Percentiles rank a stretch among this genome's conserved stretches.
Conservation (phyloP, 305 asterid species). For the Fraxinus nigra region DNA sequence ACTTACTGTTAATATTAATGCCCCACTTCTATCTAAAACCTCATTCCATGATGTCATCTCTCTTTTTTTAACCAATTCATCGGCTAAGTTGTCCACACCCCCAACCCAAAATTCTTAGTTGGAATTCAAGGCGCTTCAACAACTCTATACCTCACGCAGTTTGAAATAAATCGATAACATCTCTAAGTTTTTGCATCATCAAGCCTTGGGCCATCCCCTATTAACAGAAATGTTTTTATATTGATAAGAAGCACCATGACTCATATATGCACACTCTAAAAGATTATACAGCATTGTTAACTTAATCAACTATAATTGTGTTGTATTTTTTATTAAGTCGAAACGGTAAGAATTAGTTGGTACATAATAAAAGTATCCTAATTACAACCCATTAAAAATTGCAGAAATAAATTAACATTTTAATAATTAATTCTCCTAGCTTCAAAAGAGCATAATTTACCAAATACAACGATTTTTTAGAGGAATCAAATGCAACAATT, state of each 20-base stretch:
- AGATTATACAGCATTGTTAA: neutral
- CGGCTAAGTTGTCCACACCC: neutral
- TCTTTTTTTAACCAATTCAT: neutral
- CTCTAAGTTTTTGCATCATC: neutral
- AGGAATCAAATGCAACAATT: neutral
- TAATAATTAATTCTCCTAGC: neutral
- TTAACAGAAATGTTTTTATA: neutral
- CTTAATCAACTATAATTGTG: neutral
- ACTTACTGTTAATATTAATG: neutral
- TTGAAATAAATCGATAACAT: neutral
- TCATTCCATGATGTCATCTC: neutral
- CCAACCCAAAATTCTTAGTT: neutral
- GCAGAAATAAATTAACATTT: neutral
- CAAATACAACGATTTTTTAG: neutral
- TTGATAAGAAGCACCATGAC: neutral
- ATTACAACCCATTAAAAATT: neutral
- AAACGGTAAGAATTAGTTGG: neutral
- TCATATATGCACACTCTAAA: neutral
- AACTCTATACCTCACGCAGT: neutral
- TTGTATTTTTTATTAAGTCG: neutral
- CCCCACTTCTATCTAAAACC: neutral
- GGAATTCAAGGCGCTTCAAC: neutral
- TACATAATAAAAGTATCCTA: neutral
- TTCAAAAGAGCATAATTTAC: constrained; percentile 4
- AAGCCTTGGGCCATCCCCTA: neutral